Conservation (phyloP, 2,329 filamentous ascomycete genomes). For the Epichloe festucae region DNA sequence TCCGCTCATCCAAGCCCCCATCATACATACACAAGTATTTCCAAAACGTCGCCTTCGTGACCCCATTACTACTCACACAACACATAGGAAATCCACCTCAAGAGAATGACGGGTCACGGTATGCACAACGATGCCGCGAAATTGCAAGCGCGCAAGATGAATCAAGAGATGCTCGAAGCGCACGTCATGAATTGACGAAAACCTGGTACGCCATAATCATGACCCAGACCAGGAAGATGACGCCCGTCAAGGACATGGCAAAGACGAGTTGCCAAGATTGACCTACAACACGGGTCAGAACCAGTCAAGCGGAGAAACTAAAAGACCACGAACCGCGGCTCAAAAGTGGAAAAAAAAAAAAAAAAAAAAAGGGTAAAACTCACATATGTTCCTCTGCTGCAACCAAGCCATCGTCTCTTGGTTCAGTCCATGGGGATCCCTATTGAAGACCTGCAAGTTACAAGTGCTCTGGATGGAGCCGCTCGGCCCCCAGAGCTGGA, state of each 20-base stretch:
- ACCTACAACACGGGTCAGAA: conserved; percentile 24
- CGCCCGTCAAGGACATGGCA: conserved; percentile 46
- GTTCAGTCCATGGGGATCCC: conserved; percentile 36
- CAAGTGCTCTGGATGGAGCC: conserved; percentile 49
- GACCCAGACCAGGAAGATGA: conserved; percentile 51
- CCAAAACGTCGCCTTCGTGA: neutral
- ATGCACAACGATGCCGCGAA: too few relatives aligned
- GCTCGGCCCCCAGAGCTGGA: conserved; percentile 49
- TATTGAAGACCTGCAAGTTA: conserved; percentile 41
- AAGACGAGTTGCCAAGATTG: conserved; percentile 54
- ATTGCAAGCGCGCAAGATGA: too few relatives aligned
- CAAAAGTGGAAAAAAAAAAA: neutral
- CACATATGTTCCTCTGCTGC: conserved; percentile 50
- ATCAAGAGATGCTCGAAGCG: neutral
- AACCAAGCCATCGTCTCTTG: conserved; percentile 48
- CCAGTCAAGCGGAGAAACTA: neutral
- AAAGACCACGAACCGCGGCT: neutral
- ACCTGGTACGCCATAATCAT: conserved; percentile 57
- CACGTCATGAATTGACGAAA: conserved; percentile 31
- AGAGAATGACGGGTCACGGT: neutral
- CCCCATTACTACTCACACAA: neutral
- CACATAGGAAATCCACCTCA: neutral
- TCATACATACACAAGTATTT: neutral
- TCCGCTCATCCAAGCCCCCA: neutral
- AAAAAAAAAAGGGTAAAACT: conserved; percentile 17